Base-by-base conservation (phyloP, 2,329 filamentous ascomycete genomes). In the Colletotrichum magnum region DNA sequence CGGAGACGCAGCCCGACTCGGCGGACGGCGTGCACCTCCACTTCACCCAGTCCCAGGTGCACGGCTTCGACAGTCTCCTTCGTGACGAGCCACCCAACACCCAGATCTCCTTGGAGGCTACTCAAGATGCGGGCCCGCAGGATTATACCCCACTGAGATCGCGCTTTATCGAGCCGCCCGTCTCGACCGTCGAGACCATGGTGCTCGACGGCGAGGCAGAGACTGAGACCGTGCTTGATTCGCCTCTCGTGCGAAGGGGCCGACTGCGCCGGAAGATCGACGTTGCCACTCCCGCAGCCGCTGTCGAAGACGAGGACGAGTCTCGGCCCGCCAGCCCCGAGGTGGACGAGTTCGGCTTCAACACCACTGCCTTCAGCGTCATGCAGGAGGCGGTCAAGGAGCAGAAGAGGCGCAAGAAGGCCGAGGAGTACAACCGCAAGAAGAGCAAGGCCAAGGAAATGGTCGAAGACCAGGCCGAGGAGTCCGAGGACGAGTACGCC, bases 401-500 rank as follows among this genome's bases (percentile, higher is more conserved):
- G 74, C 81, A 86, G 75, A 87, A 88, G 74, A 88, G 88, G 74
- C 84, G 86, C 59, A 81, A 83, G 6, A 75, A 77, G 57, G 77
- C 78, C n/a, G 84, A 87, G 16, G 84, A 85, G 1, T 97, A 94
- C 74, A 88, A 97, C 81, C 93, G 92, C 80, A 95, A 94, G 80
- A 95, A 92, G 78, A 97, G 94, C 82, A 91, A 93, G 77, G 95
- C 95, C 0, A 94, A 91, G 75, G 91, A 92, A 26, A 93, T 97
- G 87, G 87, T 99, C 45, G 89, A 98, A 73, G 96, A 98, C 73
- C 94, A 97, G 77, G 95, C 96, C 70, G 94, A 97, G 75, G 96
- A 99, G 81, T 99, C 96, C 0, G 97, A 99, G 77, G 96, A 99
- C 78, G 96, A 99, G 79, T 99, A 98, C 78, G 95, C 95, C 47